phyloP scores from a whole-genome alignment of 768 basidiomycete species.

The Lentinus brumalis region DNA sequence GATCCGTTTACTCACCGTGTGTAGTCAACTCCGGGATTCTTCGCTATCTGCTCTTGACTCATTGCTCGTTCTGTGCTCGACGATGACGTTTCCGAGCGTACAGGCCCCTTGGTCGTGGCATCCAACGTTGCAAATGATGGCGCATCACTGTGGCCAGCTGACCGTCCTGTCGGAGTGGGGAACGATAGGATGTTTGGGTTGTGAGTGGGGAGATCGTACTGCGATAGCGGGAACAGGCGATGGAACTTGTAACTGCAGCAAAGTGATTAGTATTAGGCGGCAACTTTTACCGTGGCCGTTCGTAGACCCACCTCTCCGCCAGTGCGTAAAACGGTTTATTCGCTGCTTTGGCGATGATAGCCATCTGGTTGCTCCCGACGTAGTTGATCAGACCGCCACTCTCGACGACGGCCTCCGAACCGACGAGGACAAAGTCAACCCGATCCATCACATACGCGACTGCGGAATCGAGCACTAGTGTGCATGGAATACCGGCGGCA shows the following conservation, averaged over 20 bases:
- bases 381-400: conserved; percentile 91
- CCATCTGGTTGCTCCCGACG: conserved; percentile 95
- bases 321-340: conserved; percentile 97
- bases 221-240: conserved; percentile 90
- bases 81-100: conserved; percentile 6
- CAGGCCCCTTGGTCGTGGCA: conserved; percentile 6
- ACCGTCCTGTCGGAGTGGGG: conserved; percentile 38
- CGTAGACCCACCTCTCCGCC: conserved; percentile 70
- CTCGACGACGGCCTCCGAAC: conserved; percentile 97
- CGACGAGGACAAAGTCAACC: conserved; percentile 93
- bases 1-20: conserved; percentile 60
- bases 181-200: conserved; percentile 76
- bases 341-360: conserved; percentile 90
- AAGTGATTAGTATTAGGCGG: conserved; percentile 5
- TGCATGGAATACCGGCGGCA: conserved; percentile 91
- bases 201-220: conserved; percentile 85
- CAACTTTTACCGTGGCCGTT: background rate
- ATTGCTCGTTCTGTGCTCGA: conserved; percentile 47
- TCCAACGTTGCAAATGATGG: conserved; percentile 5
- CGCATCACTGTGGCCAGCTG: conserved; percentile 18
- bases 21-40: conserved; percentile 91
- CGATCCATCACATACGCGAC: conserved; percentile 97
- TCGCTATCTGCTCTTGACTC: conserved; percentile 79
- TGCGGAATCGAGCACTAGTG: conserved; percentile 92
- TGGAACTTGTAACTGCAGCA: conserved; percentile 90